Percentiles rank a stretch among this genome's conserved stretches.
Conservation (phyloP, 106 monocot genomes). For the Gastrodia elata region DNA sequence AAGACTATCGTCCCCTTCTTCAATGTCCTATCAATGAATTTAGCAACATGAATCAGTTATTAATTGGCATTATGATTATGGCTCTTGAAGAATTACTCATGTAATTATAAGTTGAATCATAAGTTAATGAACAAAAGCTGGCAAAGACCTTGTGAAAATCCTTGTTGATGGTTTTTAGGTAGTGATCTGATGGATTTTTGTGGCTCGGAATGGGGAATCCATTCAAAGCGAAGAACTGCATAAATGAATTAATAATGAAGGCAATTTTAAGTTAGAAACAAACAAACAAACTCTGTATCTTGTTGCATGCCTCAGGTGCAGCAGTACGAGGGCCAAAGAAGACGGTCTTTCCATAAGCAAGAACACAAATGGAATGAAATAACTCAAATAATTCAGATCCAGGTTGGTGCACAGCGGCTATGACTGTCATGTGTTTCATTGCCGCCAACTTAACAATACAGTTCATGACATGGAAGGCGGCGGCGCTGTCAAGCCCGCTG, state of each 20-base stretch:
- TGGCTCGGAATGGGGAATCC: conserved; percentile 13
- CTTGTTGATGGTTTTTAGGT: conserved; percentile 14
- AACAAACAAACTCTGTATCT: background rate
- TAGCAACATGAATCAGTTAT: no score
- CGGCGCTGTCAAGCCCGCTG: conserved; percentile 39
- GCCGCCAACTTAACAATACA: conserved; percentile 11
- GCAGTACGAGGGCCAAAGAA: conserved; percentile 7
- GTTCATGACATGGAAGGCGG: conserved; percentile 20
- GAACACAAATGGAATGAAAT: conserved; percentile 6
- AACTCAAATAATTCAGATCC: conserved; percentile 10
- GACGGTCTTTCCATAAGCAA: conserved; percentile 16
- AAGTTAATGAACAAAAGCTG: background rate
- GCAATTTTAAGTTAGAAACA: background rate
- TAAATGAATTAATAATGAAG: background rate
- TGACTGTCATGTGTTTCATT: conserved; percentile 12
- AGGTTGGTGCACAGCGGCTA: conserved; percentile 17
- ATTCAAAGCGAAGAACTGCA: conserved; percentile 15
- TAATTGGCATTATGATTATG: background rate
- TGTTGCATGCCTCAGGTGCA: background rate
- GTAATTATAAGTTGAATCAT: background rate
- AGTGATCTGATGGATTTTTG: conserved; percentile 16
- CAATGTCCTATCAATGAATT: conserved; percentile 29
- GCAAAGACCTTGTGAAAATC: conserved; percentile 9
- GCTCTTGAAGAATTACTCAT: background rate
- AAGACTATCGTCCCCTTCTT: conserved; percentile 7